Conservation (phyloP, 306 rosid species). For the Corylus americana region DNA sequence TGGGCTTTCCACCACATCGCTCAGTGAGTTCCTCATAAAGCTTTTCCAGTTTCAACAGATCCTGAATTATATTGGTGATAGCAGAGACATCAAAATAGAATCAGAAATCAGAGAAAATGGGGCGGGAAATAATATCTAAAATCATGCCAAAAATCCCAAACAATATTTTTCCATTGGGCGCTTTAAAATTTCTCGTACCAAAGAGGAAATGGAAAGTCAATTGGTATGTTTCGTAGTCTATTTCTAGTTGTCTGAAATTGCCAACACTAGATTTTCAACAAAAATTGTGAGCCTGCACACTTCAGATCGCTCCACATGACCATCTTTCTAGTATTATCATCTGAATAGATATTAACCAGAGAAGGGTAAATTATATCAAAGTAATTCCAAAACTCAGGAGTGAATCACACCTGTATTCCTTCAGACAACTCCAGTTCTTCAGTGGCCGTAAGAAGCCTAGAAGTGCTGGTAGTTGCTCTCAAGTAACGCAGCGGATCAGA, state of each 20-base stretch:
- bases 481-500: conserved; percentile 84
- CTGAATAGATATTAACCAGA: background rate
- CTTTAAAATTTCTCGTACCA: background rate
- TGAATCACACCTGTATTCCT: conserved; percentile 84
- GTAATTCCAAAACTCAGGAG: conserved; percentile 18
- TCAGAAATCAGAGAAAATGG: conserved; percentile 24
- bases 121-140: conserved; percentile 13
- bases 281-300: conserved; percentile 2
- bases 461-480: conserved; percentile 64
- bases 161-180: background rate
- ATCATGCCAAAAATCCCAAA: background rate
- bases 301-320: background rate
- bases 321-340: background rate
- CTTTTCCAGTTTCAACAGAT: conserved; percentile 77
- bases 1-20: conserved; percentile 74
- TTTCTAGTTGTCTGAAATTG: conserved; percentile 6
- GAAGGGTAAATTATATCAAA: conserved; percentile 4
- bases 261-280: background rate
- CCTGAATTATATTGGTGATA: conserved; percentile 50
- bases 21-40: conserved; percentile 71
- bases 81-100: conserved; percentile 25
- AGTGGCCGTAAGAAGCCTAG: conserved; percentile 69
- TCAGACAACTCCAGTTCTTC: conserved; percentile 83
- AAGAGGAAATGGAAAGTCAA: conserved; percentile 4
- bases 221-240: background rate